Evolutionary conservation across 768 basidiomycete species (phyloP), one percentile per base, ranked within the genome.

Genomic region (Russula earlei): DNA sequence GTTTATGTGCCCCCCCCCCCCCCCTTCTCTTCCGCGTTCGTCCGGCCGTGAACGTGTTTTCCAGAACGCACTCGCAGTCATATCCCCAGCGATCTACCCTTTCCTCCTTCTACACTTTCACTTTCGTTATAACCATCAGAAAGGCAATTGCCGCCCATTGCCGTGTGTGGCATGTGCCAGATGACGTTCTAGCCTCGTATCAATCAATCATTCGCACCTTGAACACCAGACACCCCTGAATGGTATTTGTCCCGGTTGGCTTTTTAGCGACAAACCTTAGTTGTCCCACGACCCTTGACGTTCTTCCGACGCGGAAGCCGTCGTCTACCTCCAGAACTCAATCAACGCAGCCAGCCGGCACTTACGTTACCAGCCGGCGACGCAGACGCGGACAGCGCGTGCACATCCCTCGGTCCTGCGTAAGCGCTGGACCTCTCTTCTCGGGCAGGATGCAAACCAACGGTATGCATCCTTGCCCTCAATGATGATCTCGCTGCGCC

Each of bases 321-420:
- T 36, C 36, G 7, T 31, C 7, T 34, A 19, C 25, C 37, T 25
- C 24, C 24, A 40, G 42, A 38, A 45, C 11, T 4, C 14, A 11
- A 12, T 12, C 34, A 10, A 12, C 34, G n/a, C 27, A 37, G 49
- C 34, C 36, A 38, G 15, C 11, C 1, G 20, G 38, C 45, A 4
- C 24, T 56, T 56, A 56, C 55, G 55, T 56, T 50, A 34, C 22
- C 19, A 9, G 34, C 20, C 20, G 9, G 34, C 14, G 11, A 25
- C 22, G 15, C 36, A 11, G 20, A 49, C 24, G 34, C 17, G 29
- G 22, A 34, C 34, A 12, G 53, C 25, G 11, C 9, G 29, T 6
- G 31, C 19, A 10, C 12, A 29, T 20, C 38, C 34, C 20, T 24
- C 34, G 42, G 36, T 31, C 14, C n/a, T 11, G 11, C 34, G 34